Evolutionary conservation across 1,284 basidiomycete species (phyloP), one percentile per base, ranked within the genome.

Genomic region (Puccinia brachypodii): DNA sequence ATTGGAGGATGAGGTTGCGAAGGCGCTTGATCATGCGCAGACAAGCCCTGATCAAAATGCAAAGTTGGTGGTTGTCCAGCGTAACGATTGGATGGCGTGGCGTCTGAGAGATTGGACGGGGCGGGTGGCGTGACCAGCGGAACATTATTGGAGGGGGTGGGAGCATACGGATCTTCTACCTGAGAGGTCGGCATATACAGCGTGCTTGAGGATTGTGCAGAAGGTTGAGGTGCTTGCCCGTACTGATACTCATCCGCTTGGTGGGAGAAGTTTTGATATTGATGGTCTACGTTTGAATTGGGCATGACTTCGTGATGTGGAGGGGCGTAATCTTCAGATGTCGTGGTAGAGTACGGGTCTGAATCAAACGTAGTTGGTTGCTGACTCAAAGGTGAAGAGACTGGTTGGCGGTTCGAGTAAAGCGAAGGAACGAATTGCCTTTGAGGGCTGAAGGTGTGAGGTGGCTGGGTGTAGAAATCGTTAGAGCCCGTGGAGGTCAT

Each of bases 121-220:
- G 22, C 36, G 38, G 72, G 38, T 74, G 53, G n/a, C 19, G 72
- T 58, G 50, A 36, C 36, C 28, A 60, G 44, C 25, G 28, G 31
- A 36, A 53, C 22, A n/a, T 22, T 19, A 28, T 72, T 47, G 28
- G 47, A 38, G 28, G 2, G 28, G 13, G 28, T 14, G 47, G 69
- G 47, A 47, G 69, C 69, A 53, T 72, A 72, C n/a, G 69, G 69
- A 72, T 72, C 69, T 72, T 72, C 69, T 56, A 25, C 28, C 44
- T 72, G 69, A 33, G 69, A 72, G 36, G 44, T 53, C 25, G 44
- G 69, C 69, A 72, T 50, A 53, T 36, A 72, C 28, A n/a, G 69
- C 28, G 28, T 56, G 47, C 69, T 72, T 72, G 69, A 22, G n/a
- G 69, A 36, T 72, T 72, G 69, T n/a, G 44, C 28, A 38, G 69